Evolutionary conservation across 441 rosid species (phyloP).

Genomic region (Mallotus japonicus): DNA sequence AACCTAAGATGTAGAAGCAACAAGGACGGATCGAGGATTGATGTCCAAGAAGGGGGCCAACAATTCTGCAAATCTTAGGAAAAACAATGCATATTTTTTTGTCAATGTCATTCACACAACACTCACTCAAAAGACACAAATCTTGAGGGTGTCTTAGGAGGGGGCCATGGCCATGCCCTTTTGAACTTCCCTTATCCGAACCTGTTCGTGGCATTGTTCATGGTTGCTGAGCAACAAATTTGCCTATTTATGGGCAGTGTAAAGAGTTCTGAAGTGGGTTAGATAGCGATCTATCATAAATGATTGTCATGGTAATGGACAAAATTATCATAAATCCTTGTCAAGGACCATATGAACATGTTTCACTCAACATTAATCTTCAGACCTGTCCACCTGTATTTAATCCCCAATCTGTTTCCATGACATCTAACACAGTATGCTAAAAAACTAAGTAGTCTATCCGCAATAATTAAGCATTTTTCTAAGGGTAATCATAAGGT

Average conservation of each 20-base stretch:
- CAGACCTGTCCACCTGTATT: background rate
- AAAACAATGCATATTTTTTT: background rate
- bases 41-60: background rate
- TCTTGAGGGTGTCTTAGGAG: too few species aligned
- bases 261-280: conserved; percentile 8
- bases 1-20: background rate
- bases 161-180: background rate
- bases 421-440: background rate
- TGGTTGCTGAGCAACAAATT: conserved; percentile 8
- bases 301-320: conserved; percentile 9
- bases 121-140: too few species aligned
- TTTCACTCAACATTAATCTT: conserved; percentile 3
- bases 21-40: background rate
- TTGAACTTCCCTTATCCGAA: background rate
- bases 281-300: conserved; percentile 7
- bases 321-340: background rate
- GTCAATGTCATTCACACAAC: background rate
- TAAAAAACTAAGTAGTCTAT: too few species aligned
- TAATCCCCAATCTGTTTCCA: background rate
- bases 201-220: background rate
- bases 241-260: background rate
- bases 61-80: background rate
- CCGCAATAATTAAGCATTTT: too few species aligned
- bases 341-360: conserved; percentile 9
- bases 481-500: too few species aligned